Evolutionary conservation across 1,139 yeast genomes (phyloP).

Genomic region (Pichia sp.): DNA sequence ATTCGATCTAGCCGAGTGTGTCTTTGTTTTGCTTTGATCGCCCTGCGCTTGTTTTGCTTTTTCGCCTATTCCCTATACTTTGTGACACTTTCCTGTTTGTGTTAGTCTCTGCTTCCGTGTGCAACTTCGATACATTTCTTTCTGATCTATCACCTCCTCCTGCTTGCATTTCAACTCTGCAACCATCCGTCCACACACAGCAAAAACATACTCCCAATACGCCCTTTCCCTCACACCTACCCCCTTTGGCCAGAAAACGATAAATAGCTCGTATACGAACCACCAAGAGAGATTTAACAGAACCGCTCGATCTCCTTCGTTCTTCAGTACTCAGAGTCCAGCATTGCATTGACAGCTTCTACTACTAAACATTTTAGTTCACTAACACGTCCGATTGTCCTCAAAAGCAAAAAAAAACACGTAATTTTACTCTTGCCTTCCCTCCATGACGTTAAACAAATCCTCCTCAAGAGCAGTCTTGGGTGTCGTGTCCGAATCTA

Average conservation of each 20-base stretch:
- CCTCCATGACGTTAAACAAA: neutral
- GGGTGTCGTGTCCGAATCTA: conserved; percentile 10
- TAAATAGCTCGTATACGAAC: too few relatives aligned
- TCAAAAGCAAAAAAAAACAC: neutral
- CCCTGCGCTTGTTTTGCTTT: neutral
- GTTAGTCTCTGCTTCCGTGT: neutral
- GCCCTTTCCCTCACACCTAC: too few relatives aligned
- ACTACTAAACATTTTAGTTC: too few relatives aligned
- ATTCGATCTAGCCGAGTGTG: neutral
- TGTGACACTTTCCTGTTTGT: neutral
- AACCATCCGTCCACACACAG: too few relatives aligned
- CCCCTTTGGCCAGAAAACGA: too few relatives aligned
- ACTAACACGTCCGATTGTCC: too few relatives aligned
- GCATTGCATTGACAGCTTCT: too few relatives aligned
- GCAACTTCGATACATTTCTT: neutral
- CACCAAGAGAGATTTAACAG: too few relatives aligned
- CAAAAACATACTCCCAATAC: too few relatives aligned
- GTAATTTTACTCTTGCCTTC: neutral
- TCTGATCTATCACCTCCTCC: neutral
- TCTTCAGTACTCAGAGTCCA: too few relatives aligned
- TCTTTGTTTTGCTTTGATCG: neutral
- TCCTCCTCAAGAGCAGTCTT: conserved; percentile 1
- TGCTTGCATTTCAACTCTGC: neutral
- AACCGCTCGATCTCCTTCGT: too few relatives aligned
- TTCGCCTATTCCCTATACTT: neutral